Evolutionary conservation across 2,329 filamentous ascomycete species (phyloP).

Genomic region (Alternaria arborescens): DNA sequence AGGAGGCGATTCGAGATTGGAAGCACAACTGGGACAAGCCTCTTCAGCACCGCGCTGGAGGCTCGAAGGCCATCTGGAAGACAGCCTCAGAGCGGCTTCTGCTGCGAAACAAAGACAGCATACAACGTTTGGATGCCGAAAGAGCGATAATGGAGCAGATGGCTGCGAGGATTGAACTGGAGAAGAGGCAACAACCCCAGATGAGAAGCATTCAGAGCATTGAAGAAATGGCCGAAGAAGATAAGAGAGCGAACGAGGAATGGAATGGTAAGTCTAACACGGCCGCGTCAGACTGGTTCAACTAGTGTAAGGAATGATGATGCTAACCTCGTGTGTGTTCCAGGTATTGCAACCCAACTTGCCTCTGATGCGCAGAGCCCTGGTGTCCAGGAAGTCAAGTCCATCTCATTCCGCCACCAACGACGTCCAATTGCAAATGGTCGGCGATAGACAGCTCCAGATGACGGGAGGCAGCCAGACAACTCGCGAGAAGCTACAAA

Average conservation of each 20-base stretch:
- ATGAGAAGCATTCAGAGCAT: conserved; percentile 17
- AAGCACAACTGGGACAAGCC: conserved; percentile 17
- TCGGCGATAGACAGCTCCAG: background rate
- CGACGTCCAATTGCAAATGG: background rate
- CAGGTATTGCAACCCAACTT: conserved; percentile 11
- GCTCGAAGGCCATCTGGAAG: conserved; percentile 12
- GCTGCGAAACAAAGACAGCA: conserved; percentile 14
- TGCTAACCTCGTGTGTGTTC: background rate
- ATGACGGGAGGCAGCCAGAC: background rate
- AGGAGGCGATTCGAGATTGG: conserved; percentile 8
- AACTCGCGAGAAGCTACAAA: background rate
- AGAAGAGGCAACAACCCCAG: conserved; percentile 2
- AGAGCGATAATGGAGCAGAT: background rate
- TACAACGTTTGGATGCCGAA: conserved; percentile 7
- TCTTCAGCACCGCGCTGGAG: conserved; percentile 11
- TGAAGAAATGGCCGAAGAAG: conserved; percentile 20
- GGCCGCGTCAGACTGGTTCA: background rate
- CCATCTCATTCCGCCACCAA: conserved; percentile 5
- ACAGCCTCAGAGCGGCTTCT: conserved; percentile 8
- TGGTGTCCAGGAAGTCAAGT: conserved; percentile 8
- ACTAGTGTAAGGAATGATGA: background rate
- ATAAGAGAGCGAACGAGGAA: conserved; percentile 11
- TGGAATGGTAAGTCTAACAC: conserved; percentile 13
- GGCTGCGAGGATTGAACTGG: background rate
- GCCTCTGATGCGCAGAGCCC: conserved; percentile 10